Evolutionary conservation across 2,329 filamentous ascomycete genomes (phyloP).

Genomic region (Nectriaceae sp.): DNA sequence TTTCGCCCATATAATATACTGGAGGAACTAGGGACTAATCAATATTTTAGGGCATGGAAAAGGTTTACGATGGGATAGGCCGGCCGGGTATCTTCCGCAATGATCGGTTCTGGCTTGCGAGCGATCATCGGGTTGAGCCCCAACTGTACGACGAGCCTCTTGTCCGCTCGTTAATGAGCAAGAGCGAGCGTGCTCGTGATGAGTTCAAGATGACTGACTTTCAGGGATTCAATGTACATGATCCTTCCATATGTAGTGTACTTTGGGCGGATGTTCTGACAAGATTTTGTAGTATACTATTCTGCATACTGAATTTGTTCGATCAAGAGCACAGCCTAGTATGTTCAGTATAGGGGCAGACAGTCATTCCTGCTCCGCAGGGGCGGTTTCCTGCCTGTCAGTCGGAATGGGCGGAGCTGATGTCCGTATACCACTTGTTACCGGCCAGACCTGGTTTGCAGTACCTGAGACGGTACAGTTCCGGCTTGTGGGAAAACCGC

Average conservation of each 20-base stretch:
- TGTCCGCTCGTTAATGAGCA: conserved; percentile 37
- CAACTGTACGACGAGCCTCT: conserved; percentile 37
- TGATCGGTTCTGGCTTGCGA: conserved; percentile 51
- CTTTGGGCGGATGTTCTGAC: neutral
- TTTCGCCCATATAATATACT: neutral
- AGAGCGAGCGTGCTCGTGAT: conserved; percentile 37
- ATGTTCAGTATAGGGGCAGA: conserved; percentile 45
- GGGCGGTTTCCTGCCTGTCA: conserved; percentile 41
- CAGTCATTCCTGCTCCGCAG: conserved; percentile 48
- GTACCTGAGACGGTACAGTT: conserved; percentile 43
- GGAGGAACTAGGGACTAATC: neutral
- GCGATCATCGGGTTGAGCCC: conserved; percentile 51
- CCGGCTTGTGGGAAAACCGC: conserved; percentile 40
- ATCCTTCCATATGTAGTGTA: too few species aligned
- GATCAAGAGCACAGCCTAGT: conserved; percentile 46
- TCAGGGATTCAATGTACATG: conserved; percentile 17
- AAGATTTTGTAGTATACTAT: conserved; percentile 32
- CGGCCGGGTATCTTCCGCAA: conserved; percentile 48
- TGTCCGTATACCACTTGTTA: conserved; percentile 45
- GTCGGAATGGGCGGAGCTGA: conserved; percentile 49
- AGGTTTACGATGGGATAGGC: conserved; percentile 41
- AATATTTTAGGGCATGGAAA: conserved; percentile 36
- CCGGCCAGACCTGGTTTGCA: conserved; percentile 49
- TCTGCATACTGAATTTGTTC: conserved; percentile 48
- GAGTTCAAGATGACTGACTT: conserved; percentile 46